These are phyloP conservation scores for Globisporangium irregulare DNA, from an alignment of 352 stramenopile species.

Conservation along the genomic window DNA sequence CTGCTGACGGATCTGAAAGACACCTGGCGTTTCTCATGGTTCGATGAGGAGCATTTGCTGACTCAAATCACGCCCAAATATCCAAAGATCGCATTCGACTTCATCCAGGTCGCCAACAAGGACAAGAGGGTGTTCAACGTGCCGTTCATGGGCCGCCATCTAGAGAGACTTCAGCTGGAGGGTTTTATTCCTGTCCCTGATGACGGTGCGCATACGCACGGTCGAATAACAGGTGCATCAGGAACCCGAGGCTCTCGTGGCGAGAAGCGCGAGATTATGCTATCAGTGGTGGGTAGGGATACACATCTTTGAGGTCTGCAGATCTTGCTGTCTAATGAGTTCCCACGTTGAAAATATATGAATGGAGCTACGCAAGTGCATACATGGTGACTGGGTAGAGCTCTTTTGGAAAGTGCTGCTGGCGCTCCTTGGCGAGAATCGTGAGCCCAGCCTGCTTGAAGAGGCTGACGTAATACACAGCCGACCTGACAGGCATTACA, in stretches of 20 bases:
- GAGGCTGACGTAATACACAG: slow-evolving; percentile 90
- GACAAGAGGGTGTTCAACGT: background rate
- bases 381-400: slow-evolving; percentile 96
- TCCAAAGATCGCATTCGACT: background rate
- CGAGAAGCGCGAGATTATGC: background rate
- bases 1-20: too few relatives aligned
- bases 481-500: slow-evolving; percentile 30
- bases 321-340: background rate
- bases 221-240: background rate
- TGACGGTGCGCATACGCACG: background rate
- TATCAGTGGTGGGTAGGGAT: background rate
- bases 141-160: background rate
- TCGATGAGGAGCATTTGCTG: too few relatives aligned
- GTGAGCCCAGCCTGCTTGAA: slow-evolving; percentile 90
- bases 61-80: background rate
- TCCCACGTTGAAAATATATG: background rate
- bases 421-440: slow-evolving; percentile 76
- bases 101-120: background rate
- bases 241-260: background rate
- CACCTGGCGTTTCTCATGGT: too few relatives aligned
- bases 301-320: background rate
- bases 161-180: slow-evolving; percentile 29
- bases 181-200: slow-evolving; percentile 27
- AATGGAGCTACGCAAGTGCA: slow-evolving; percentile 50
- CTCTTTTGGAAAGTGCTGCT: slow-evolving; percentile 93